phyloP scores from a whole-genome alignment of 352 stramenopile genomes.

The Pythium aphanidermatum region DNA sequence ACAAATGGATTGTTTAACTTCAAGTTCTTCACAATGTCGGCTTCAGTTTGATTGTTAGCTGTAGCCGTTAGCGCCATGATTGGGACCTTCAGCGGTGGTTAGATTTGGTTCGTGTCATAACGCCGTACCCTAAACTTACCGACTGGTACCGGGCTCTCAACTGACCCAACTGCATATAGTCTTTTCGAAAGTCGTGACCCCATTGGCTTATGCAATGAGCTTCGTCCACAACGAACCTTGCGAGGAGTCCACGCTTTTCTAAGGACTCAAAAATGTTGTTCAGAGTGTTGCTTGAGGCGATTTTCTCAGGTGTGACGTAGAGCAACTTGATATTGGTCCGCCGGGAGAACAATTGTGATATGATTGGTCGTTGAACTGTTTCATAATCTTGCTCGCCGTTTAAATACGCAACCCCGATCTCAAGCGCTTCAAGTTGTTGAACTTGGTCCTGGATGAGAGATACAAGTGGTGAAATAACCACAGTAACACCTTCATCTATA shows the following conservation, averaged over 20 bases:
- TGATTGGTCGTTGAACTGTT: slow-evolving; percentile 82
- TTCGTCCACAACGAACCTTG: slow-evolving; percentile 96
- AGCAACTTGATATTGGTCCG: slow-evolving; percentile 93
- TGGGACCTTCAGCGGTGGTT: no score
- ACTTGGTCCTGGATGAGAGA: slow-evolving; percentile 99
- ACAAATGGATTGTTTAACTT: slow-evolving; percentile 68
- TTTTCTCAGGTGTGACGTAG: slow-evolving; percentile 98
- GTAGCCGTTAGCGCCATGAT: slow-evolving; percentile 88
- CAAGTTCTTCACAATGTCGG: slow-evolving; percentile 79
- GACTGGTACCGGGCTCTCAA: slow-evolving; percentile 92
- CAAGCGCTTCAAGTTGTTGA: slow-evolving; percentile 89
- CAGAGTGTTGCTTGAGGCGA: slow-evolving; percentile 84
- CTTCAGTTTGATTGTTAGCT: slow-evolving; percentile 77
- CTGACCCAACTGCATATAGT: slow-evolving; percentile 94
- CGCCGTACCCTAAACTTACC: no score
- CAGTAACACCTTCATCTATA: slow-evolving; percentile 88
- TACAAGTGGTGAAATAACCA: slow-evolving; percentile 98
- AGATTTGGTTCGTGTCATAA: no score
- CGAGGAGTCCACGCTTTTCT: slow-evolving; percentile 80
- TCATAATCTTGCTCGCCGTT: slow-evolving; percentile 88
- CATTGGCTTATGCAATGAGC: slow-evolving; percentile 97
- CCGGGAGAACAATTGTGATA: slow-evolving; percentile 79
- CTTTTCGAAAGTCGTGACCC: slow-evolving; percentile 99
- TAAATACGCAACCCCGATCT: slow-evolving; percentile 85
- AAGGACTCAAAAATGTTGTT: slow-evolving; percentile 82